phyloP scores from a whole-genome alignment of 2,329 filamentous ascomycete genomes.

The Sarocladium kiliense region DNA sequence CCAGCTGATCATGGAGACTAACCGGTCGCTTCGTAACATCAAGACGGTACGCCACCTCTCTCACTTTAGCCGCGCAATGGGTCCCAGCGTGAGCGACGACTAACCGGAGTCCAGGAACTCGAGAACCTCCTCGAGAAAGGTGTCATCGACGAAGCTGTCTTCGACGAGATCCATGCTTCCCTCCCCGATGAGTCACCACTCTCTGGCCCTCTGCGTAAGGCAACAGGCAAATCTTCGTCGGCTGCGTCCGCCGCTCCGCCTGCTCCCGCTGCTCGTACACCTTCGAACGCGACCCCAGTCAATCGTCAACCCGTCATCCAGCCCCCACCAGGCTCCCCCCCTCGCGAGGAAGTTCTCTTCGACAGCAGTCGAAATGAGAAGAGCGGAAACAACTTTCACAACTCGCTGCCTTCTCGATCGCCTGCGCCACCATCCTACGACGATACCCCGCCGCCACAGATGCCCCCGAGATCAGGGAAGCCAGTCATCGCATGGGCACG shows the following conservation, averaged over 20 bases:
- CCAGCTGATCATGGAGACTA: constrained; percentile 62
- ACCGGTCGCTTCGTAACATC: constrained; percentile 81
- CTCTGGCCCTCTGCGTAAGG: constrained; percentile 39
- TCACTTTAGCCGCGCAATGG: no score
- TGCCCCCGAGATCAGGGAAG: constrained; percentile 32
- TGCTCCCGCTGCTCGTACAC: constrained; percentile 18
- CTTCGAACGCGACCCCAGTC: constrained; percentile 25
- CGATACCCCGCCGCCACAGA: constrained; percentile 38
- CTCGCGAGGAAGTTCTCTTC: constrained; percentile 16
- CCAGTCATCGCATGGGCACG: constrained; percentile 67
- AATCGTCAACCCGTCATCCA: background rate
- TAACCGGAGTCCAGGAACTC: constrained; percentile 62
- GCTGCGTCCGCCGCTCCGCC: constrained; percentile 20
- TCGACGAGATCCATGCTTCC: constrained; percentile 67
- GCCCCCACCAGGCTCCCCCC: constrained; percentile 17
- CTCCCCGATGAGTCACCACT: constrained; percentile 69
- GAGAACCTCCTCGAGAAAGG: constrained; percentile 82
- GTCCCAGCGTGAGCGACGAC: background rate
- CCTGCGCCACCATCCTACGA: constrained; percentile 48
- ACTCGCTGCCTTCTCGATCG: constrained; percentile 13
- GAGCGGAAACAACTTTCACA: constrained; percentile 10
- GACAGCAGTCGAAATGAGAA: constrained; percentile 19
- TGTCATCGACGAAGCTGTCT: constrained; percentile 69
- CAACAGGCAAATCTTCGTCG: constrained; percentile 22
- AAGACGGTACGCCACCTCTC: constrained; percentile 61